These are phyloP conservation scores for Vigna mungo DNA, from an alignment of 306 rosid species.

Conservation along the genomic window DNA sequence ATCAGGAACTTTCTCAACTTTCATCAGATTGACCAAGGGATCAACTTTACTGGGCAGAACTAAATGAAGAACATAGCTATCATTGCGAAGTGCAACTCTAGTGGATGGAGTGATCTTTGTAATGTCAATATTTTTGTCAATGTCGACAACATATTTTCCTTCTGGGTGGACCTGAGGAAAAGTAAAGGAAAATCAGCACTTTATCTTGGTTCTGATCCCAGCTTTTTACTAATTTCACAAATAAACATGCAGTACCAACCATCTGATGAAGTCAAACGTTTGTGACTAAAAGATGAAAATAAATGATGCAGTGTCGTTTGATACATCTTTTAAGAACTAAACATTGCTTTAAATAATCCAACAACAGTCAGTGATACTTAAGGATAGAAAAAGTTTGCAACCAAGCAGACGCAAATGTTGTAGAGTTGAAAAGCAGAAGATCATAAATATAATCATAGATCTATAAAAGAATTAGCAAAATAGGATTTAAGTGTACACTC, in stretches of 20 bases:
- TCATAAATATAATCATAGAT: not conserved
- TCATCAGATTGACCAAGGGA: slow-evolving; percentile 97
- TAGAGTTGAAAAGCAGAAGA: not conserved
- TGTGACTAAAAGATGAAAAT: not conserved
- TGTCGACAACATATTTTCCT: slow-evolving; percentile 97
- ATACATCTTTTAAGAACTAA: not conserved
- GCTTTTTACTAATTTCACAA: not conserved
- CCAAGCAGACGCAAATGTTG: not conserved
- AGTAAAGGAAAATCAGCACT: slow-evolving; percentile 21
- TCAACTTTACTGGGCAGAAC: slow-evolving; percentile 98
- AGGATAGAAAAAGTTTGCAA: not conserved
- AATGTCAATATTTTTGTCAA: slow-evolving; percentile 91
- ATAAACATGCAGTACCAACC: not conserved
- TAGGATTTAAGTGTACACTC: not conserved
- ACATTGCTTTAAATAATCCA: not conserved
- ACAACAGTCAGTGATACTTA: not conserved
- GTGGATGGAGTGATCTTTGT: slow-evolving; percentile 98
- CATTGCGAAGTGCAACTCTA: slow-evolving; percentile 97
- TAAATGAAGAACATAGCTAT: slow-evolving; percentile 97
- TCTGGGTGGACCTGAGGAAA: slow-evolving; percentile 89
- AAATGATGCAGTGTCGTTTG: not conserved
- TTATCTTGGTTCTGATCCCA: not conserved
- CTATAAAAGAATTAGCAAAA: not conserved
- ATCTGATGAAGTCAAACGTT: not conserved
- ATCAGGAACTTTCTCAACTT: slow-evolving; percentile 99